Evolutionary conservation across 148 eudicot genomes (phyloP).

Genomic region (Spergularia bocconei): DNA sequence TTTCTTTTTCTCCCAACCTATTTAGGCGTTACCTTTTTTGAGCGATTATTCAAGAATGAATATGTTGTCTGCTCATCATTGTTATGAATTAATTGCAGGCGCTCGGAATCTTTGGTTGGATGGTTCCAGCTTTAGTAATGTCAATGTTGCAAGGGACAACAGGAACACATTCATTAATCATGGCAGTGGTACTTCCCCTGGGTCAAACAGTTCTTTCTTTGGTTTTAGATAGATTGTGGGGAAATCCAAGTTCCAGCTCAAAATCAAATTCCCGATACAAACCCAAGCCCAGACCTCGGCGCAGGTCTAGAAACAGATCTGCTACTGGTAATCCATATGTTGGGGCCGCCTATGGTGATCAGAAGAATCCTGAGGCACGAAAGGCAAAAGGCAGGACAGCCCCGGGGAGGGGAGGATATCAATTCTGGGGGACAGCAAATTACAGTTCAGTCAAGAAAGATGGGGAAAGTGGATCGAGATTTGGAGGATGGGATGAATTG

Average conservation of each 20-base stretch:
- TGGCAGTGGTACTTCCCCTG: conserved; percentile 72
- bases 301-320: conserved; percentile 28
- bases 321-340: conserved; percentile 24
- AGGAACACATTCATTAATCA: conserved; percentile 51
- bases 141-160: conserved; percentile 54
- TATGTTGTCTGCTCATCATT: neutral
- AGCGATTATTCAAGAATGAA: neutral
- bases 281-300: conserved; percentile 28
- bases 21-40: neutral
- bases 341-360: conserved; percentile 21
- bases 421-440: conserved; percentile 37
- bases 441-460: conserved; percentile 28
- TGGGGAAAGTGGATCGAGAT: conserved; percentile 27
- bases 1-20: neutral
- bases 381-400: conserved; percentile 11
- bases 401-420: conserved; percentile 29
- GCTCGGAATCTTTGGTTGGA: conserved; percentile 66
- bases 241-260: conserved; percentile 31
- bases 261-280: conserved; percentile 33
- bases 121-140: conserved; percentile 61
- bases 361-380: conserved; percentile 8
- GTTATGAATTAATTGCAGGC: conserved; percentile 41
- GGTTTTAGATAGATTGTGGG: conserved; percentile 48
- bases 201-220: conserved; percentile 69
- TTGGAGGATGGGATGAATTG: conserved; percentile 88